Evolutionary conservation across 495 filamentous ascomycete species (phyloP), one percentile per base, ranked within the genome.

Genomic region (Gamarada debralockiae): DNA sequence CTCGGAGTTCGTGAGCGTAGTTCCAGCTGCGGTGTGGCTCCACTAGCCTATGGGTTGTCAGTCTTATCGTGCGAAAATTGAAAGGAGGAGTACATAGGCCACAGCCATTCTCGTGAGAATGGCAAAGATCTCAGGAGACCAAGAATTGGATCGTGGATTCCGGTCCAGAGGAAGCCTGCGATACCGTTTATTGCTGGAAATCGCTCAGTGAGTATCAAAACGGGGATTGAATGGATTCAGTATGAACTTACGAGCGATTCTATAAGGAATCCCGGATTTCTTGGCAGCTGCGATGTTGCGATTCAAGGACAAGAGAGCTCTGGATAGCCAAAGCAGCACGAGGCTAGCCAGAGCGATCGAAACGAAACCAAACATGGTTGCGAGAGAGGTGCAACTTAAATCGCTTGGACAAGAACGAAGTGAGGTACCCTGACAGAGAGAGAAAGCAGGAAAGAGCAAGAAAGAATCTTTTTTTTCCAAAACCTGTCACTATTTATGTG

Each of bases 151-250:
- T 34, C 14, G 22, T 58, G 50, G 39, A 37, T 50, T 38, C 50
- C 56, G 1, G 37, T 53, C 50, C 50, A 58, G 10, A 53, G 18
- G 34, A 45, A 58, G 2, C 50, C 56, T 14, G 56, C 34, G 20
- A 44, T 33, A n/a, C 56, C 50, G 24, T 27, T 29, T 15, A 58
- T 38, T 5, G 31, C 56, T 58, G 22, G 5, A 6, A 45, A 13
- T 34, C 15, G 3, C 34, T 37, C 17, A 54, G 39, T 12, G 13
- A n/a, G n/a, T n/a, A n/a, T n/a, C n/a, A 10, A 9, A 12, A 3
- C 8, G 18, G 23, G 31, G 8, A 8, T 15, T 14, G 14, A 46
- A 3, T 9, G 24, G 3, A 9, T 15, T 7, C 3, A 48, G 6
- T 29, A 7, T 9, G 3, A 18, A 4, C 43, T 58, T 37, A 58